These are phyloP conservation scores for Ceratopteris richardii DNA, from an alignment of 75 land plant genomes.

Conservation along the genomic window DNA sequence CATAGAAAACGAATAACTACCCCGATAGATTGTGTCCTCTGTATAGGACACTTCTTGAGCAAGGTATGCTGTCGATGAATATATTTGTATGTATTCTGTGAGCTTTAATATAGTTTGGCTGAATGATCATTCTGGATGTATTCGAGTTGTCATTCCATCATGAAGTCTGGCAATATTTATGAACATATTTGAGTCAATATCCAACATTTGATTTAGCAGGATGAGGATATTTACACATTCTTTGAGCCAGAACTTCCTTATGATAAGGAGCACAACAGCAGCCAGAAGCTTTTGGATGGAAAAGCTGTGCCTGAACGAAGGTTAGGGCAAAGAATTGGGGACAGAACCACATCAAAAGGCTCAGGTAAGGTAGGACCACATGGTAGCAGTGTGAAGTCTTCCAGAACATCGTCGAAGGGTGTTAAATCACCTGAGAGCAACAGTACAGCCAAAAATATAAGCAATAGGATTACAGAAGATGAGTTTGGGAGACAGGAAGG, in stretches of 20 bases:
- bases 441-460: background rate
- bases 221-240: slow-evolving; percentile 39
- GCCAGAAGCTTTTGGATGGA: slow-evolving; percentile 10
- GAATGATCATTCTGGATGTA: too few species aligned
- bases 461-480: background rate
- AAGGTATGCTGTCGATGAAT: slow-evolving; percentile 18
- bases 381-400: background rate
- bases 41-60: slow-evolving; percentile 41
- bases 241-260: slow-evolving; percentile 49
- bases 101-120: too few species aligned
- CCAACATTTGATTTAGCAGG: slow-evolving; percentile 23
- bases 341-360: slow-evolving; percentile 1
- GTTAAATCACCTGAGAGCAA: too few species aligned
- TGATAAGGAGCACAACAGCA: slow-evolving; percentile 20
- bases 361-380: background rate
- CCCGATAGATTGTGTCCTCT: slow-evolving; percentile 37
- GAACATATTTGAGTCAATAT: too few species aligned
- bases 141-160: too few species aligned
- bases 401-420: too few species aligned
- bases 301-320: slow-evolving; percentile 4
- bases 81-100: too few species aligned
- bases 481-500: slow-evolving; percentile 17
- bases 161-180: too few species aligned
- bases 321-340: background rate
- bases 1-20: slow-evolving; percentile 20